Evolutionary conservation across 139 green algal species (phyloP).

Genomic region (Penium margaritaceum): DNA sequence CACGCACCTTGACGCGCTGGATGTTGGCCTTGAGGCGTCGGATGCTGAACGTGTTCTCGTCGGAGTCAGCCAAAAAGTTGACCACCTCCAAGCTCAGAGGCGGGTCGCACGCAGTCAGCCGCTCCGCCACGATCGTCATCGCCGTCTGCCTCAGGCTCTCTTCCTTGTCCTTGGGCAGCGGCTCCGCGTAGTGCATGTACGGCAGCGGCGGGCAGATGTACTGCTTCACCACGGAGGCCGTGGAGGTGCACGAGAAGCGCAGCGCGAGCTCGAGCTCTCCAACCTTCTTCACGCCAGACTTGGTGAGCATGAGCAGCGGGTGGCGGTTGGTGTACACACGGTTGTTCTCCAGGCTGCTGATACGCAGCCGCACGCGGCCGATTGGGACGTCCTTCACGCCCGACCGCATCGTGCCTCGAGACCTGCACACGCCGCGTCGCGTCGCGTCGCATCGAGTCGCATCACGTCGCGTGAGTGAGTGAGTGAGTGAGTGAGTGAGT

Average conservation of each 20-base stretch:
- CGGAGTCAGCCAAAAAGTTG: constrained; percentile 12
- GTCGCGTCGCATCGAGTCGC: no score
- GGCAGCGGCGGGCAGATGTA: constrained; percentile 7
- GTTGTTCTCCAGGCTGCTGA: no score
- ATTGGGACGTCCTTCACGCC: no score
- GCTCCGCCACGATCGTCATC: neutral
- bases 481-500: constrained; percentile 1
- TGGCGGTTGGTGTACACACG: no score
- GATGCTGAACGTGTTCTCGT: constrained; percentile 22
- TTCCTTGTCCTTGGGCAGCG: neutral
- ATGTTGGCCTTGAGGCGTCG: constrained; percentile 14
- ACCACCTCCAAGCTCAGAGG: constrained; percentile 9
- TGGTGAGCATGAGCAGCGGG: no score
- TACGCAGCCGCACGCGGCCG: no score
- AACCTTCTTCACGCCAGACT: no score
- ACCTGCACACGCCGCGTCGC: no score
- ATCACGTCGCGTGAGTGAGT: neutral
- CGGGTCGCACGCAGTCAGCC: neutral
- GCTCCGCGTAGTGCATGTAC: constrained; percentile 17
- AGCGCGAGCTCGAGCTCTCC: no score
- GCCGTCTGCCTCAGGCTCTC: constrained; percentile 5
- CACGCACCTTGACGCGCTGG: constrained; percentile 12
- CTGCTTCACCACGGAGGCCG: no score
- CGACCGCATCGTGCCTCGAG: neutral
- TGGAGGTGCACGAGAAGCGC: no score